These are phyloP conservation scores for Blastocystis sp. DNA, from an alignment of 352 stramenopile genomes.

Conservation along the genomic window DNA sequence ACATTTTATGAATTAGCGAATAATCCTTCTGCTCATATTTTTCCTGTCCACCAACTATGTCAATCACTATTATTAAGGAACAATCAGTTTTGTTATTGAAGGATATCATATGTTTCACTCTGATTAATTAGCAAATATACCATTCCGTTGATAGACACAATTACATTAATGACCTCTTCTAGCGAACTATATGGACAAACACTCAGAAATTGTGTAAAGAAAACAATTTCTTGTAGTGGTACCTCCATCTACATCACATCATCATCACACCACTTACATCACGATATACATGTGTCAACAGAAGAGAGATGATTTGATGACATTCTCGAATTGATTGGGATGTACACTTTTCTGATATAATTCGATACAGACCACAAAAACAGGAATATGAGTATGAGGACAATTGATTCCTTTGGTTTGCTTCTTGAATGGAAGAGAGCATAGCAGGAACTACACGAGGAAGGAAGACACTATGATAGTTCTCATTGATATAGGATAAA, in stretches of 20 bases:
- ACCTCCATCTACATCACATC: neutral
- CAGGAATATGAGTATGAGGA: neutral
- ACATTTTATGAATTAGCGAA: neutral
- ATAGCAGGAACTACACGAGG: neutral
- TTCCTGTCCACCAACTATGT: slow-evolving; percentile 35
- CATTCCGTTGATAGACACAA: slow-evolving; percentile 9
- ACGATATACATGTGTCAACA: neutral
- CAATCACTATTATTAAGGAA: neutral
- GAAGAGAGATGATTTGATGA: neutral
- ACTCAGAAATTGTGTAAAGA: slow-evolving; percentile 11
- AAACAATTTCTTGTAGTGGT: neutral
- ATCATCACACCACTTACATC: neutral
- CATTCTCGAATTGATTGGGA: neutral
- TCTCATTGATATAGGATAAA: neutral
- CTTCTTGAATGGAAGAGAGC: neutral
- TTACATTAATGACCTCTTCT: slow-evolving; percentile 34
- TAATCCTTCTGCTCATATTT: neutral
- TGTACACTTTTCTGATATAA: neutral
- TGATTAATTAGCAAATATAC: slow-evolving; percentile 47
- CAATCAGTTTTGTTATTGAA: neutral
- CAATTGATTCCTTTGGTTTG: neutral
- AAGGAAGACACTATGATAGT: slow-evolving; percentile 27
- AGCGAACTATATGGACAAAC: neutral
- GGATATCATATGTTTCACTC: slow-evolving; percentile 42
- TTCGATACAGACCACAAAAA: neutral